phyloP scores from a whole-genome alignment of 1,284 basidiomycete species.

The Heliocybe sulcata region DNA sequence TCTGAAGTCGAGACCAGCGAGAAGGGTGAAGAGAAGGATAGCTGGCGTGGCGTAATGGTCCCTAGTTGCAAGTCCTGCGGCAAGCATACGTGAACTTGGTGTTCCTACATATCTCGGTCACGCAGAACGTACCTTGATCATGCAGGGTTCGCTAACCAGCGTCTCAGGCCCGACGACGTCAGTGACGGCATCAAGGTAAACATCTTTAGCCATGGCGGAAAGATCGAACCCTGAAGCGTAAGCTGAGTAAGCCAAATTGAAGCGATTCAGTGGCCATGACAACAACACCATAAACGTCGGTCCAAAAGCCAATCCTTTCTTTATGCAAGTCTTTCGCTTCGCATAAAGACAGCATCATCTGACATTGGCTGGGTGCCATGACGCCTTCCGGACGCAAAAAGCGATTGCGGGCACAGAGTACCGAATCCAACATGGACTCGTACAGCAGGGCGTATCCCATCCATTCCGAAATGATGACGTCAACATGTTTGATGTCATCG shows the following conservation, averaged over 20 bases:
- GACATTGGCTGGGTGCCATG: slow-evolving; percentile 90
- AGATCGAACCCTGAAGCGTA: slow-evolving; percentile 72
- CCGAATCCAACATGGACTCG: slow-evolving; percentile 97
- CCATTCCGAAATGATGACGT: slow-evolving; percentile 96
- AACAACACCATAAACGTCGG: slow-evolving; percentile 76
- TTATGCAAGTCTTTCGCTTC: slow-evolving; percentile 71
- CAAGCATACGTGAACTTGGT: not conserved
- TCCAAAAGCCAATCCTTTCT: slow-evolving; percentile 86
- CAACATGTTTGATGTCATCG: slow-evolving; percentile 69
- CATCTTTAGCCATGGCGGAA: slow-evolving; percentile 63
- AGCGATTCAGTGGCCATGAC: not conserved
- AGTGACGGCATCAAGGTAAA: slow-evolving; percentile 76
- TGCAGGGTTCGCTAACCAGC: slow-evolving; percentile 59
- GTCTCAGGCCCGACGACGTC: slow-evolving; percentile 72
- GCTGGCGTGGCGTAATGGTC: slow-evolving; percentile 57
- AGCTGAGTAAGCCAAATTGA: slow-evolving; percentile 1
- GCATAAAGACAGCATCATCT: slow-evolving; percentile 80
- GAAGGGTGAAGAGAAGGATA: slow-evolving; percentile 78
- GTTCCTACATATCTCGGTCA: not conserved
- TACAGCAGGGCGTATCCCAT: slow-evolving; percentile 95
- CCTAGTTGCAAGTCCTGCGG: slow-evolving; percentile 65
- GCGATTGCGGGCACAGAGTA: slow-evolving; percentile 79
- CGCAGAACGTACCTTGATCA: slow-evolving; percentile 53
- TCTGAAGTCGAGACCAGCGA: slow-evolving; percentile 53
- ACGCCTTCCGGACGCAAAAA: slow-evolving; percentile 67